phyloP scores from a whole-genome alignment of 306 rosid genomes.

The Rubus idaeus region DNA sequence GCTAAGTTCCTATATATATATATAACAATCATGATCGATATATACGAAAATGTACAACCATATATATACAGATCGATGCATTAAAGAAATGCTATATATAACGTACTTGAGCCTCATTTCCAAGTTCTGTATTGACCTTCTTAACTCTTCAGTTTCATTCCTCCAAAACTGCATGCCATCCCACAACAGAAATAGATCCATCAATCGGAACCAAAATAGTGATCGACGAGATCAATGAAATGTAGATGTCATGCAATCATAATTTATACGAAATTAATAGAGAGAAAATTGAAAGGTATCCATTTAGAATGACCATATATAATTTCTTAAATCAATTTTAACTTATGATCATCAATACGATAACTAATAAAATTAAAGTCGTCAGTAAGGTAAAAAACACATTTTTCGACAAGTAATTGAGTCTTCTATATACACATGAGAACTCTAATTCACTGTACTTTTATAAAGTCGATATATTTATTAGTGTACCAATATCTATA shows the following conservation, averaged over 20 bases:
- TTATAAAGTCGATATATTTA: too few relatives aligned
- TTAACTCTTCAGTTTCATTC: conserved; percentile 44
- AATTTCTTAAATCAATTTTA: neutral
- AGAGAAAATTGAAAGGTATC: neutral
- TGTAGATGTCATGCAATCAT: too few relatives aligned
- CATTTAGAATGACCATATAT: neutral
- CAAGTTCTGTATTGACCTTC: conserved; percentile 31
- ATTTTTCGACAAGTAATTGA: too few relatives aligned
- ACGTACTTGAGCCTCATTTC: conserved; percentile 40
- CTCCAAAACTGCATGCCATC: conserved; percentile 35
- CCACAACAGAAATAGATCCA: neutral
- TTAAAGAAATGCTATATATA: neutral
- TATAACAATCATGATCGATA: neutral
- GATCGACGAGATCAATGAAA: neutral
- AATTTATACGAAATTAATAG: neutral
- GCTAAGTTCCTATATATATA: conserved; percentile 30
- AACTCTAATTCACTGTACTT: too few relatives aligned
- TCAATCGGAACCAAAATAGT: neutral
- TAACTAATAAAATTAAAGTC: too few relatives aligned
- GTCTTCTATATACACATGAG: neutral
- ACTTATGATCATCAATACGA: too few relatives aligned
- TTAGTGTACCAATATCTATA: too few relatives aligned
- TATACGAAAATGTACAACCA: neutral
- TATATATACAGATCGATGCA: neutral
- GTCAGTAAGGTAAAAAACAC: too few relatives aligned